These are phyloP conservation scores for Paramecium primaurelia DNA, from an alignment of 73 alveolate species.

Conservation along the genomic window DNA sequence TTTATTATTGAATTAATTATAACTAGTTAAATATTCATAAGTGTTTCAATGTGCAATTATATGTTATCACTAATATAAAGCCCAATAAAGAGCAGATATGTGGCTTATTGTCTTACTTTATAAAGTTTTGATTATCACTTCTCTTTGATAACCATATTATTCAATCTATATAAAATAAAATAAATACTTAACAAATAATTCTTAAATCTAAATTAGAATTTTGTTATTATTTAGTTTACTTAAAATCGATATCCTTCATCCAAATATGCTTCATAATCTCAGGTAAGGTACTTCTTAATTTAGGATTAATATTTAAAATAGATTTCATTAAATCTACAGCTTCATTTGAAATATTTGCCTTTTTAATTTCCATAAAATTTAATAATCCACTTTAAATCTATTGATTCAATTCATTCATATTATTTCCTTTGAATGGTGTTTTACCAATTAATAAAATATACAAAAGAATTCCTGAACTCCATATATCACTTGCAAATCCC, in stretches of 20 bases:
- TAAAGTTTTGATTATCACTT: conserved; percentile 29
- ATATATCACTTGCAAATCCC: conserved; percentile 92
- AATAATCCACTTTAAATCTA: conserved; percentile 49
- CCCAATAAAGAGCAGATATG: conserved; percentile 47
- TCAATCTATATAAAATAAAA: conserved; percentile 8
- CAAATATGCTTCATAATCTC: conserved; percentile 64
- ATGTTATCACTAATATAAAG: not conserved
- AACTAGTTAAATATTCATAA: not conserved
- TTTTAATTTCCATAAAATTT: conserved; percentile 51
- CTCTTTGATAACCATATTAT: conserved; percentile 55
- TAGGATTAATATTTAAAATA: conserved; percentile 59
- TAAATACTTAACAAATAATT: not conserved
- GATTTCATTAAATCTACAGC: conserved; percentile 54
- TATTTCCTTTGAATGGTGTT: conserved; percentile 93
- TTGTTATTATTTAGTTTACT: not conserved
- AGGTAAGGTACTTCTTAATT: conserved; percentile 49
- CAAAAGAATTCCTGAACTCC: conserved; percentile 96
- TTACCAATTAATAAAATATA: conserved; percentile 93
- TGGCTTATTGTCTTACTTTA: conserved; percentile 44
- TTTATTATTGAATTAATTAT: too few relatives aligned
- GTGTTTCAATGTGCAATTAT: not conserved
- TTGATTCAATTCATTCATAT: conserved; percentile 83
- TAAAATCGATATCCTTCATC: conserved; percentile 40
- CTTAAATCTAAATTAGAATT: not conserved
- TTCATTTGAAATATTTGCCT: conserved; percentile 55